A percentile compares a stretch with the other conserved stretches of the same genome.
Conservation (phyloP, 805 yeast genomes). For the Grigorovia humatica region DNA sequence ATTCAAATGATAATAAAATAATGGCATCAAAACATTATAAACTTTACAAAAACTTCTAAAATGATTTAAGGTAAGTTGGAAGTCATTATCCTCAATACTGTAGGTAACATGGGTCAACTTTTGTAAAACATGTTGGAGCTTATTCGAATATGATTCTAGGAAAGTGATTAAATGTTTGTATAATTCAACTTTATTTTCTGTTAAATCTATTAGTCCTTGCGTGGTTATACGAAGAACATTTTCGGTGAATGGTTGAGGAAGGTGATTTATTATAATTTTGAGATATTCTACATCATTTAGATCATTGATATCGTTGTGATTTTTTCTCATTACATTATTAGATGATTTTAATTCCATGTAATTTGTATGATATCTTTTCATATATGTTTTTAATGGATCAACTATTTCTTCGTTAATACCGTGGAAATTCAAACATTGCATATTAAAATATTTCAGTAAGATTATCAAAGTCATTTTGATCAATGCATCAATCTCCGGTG, state of each 20-base stretch:
- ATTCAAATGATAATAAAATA: conserved; percentile 17
- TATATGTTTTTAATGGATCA: conserved; percentile 17
- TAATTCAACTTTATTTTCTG: conserved; percentile 13
- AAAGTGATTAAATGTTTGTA: conserved; percentile 10
- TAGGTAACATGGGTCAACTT: conserved; percentile 1
- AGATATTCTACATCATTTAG: conserved; percentile 10
- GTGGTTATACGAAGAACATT: conserved; percentile 8
- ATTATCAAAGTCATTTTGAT: conserved; percentile 25
- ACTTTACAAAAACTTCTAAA: conserved; percentile 11
- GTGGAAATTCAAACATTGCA: conserved; percentile 16
- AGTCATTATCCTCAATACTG: background rate
- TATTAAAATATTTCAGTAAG: conserved; percentile 20
- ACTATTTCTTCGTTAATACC: conserved; percentile 16
- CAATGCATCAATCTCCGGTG: background rate
- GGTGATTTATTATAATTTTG: conserved; percentile 6
- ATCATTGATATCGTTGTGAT: no score
- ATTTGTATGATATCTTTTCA: background rate
- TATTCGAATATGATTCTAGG: conserved; percentile 4
- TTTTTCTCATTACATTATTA: no score
- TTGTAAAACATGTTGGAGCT: conserved; percentile 10
- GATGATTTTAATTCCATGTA: no score
- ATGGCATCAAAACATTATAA: conserved; percentile 16
- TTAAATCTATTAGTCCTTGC: conserved; percentile 4
- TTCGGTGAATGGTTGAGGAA: conserved; percentile 14
- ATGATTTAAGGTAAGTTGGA: conserved; percentile 4